phyloP scores from a whole-genome alignment of 192 early-diverging fungal species.

The Paraglomus occultum region DNA sequence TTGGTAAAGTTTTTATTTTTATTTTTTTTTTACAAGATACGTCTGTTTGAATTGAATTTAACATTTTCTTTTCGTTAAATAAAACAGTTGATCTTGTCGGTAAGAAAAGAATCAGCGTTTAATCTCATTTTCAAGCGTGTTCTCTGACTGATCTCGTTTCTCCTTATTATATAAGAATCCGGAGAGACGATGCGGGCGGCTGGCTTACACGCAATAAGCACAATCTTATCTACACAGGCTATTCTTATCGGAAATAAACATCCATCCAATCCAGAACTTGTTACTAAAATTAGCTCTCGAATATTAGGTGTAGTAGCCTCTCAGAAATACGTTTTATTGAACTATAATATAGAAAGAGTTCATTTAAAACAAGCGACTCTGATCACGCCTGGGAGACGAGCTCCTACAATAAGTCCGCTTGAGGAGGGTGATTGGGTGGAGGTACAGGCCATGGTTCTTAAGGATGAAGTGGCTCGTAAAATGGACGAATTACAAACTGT shows the following conservation, averaged over 20 bases:
- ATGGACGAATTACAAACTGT: constrained; percentile 89
- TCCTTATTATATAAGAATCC: constrained; percentile 73
- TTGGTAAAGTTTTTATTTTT: constrained; percentile 57
- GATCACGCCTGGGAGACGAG: constrained; percentile 93
- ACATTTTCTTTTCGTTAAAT: background rate
- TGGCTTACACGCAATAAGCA: constrained; percentile 88
- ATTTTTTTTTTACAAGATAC: background rate
- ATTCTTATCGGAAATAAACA: constrained; percentile 88
- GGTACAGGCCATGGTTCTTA: constrained; percentile 87
- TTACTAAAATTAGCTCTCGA: constrained; percentile 75
- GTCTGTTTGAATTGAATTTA: background rate
- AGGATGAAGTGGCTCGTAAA: constrained; percentile 70
- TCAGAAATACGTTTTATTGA: constrained; percentile 81
- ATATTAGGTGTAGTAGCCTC: constrained; percentile 92
- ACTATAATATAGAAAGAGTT: constrained; percentile 81
- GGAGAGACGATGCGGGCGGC: constrained; percentile 99
- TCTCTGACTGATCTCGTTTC: background rate
- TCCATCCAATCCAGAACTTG: constrained; percentile 68
- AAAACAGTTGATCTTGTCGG: constrained; percentile 49
- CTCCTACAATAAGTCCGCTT: constrained; percentile 82
- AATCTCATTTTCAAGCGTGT: background rate
- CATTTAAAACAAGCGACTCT: constrained; percentile 59
- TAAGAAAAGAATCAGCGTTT: constrained; percentile 19
- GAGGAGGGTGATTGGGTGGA: constrained; percentile 89
- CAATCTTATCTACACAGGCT: constrained; percentile 79